Conservation (phyloP, 306 rosid species). For the Inga leiocalycina region DNA sequence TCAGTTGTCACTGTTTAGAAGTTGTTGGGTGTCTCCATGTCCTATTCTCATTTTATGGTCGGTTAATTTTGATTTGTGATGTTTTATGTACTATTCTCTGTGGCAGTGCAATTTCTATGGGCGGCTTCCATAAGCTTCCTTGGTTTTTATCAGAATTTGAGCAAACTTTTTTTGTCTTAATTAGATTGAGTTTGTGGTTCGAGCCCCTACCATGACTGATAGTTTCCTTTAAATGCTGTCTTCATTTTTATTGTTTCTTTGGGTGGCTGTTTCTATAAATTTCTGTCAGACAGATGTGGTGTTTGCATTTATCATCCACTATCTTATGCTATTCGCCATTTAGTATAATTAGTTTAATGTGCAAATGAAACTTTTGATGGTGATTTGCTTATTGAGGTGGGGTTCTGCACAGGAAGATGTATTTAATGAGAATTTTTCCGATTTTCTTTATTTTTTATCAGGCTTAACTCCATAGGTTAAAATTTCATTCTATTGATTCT, state of each 20-base stretch:
- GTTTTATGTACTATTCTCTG: not conserved
- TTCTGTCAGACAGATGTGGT: not conserved
- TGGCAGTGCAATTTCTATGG: not conserved
- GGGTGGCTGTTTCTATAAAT: not conserved
- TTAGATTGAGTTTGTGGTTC: not conserved
- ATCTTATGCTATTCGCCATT: not conserved
- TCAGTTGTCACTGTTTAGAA: not conserved
- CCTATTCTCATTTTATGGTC: too few species aligned
- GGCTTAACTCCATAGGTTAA: constrained; percentile 19
- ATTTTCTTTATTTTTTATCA: not conserved
- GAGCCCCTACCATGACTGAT: not conserved
- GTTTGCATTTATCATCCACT: not conserved
- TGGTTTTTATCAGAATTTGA: not conserved
- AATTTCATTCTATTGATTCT: constrained; percentile 11
- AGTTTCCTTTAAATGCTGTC: not conserved
- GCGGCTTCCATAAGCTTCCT: not conserved
- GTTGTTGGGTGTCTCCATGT: not conserved
- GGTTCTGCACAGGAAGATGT: not conserved
- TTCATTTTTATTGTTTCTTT: not conserved
- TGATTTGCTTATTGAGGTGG: constrained; percentile 8
- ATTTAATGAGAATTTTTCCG: not conserved
- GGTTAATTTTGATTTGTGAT: too few species aligned
- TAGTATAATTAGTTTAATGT: not conserved
- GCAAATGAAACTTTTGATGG: constrained; percentile 17
- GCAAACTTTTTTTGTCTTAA: not conserved